Evolutionary conservation across 73 alveolate species (phyloP), one percentile per base, ranked within the genome.

Genomic region (Tetrahymena thermophila): DNA sequence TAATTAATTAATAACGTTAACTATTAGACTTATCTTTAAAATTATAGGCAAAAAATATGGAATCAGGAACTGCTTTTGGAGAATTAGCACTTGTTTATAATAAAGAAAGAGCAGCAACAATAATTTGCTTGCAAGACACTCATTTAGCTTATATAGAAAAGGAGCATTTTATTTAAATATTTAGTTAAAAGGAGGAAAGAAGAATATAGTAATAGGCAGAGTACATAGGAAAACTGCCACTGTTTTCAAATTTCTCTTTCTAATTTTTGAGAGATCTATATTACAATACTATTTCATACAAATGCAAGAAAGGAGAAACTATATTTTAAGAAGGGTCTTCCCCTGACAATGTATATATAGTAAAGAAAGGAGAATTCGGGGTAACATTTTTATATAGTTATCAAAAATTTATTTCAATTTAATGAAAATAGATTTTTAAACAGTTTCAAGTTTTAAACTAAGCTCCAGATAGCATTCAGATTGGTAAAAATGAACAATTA

Each of bases 41-140:
- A 71, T 56, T 56, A 13, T 13, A 71, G 89, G 89, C 89, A 19
- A 71, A 71, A 71, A 31, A 71, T 13, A 71, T 71, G 89, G 89
- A 71, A 28, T 28, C 89, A 13, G 98, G 98, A 1, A 56, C 94
- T n/a, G 84, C 96, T 85, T 97, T 97, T 93, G 98, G 98, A 7
- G 98, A 97, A 85, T 35, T 95, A 38, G 98, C 98, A 0, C 57
- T 97, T 84, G 94, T 97, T 34, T 50, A 96, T 44, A 94, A 95
- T 43, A 96, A 94, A 58, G 98, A 98, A 10, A 84, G 98, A 93
- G 96, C 98, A 15, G 98, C 98, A 10, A 95, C 98, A 25, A 95
- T 97, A 23, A 28, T 93, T 19, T 96, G 98, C 35, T 25, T 95
- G 35, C n/a, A 95, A 17, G 98, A 97, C 57, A 96, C 98, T 94